Conservation (phyloP, 495 filamentous ascomycete species). For the Talaromyces proteolyticus region DNA sequence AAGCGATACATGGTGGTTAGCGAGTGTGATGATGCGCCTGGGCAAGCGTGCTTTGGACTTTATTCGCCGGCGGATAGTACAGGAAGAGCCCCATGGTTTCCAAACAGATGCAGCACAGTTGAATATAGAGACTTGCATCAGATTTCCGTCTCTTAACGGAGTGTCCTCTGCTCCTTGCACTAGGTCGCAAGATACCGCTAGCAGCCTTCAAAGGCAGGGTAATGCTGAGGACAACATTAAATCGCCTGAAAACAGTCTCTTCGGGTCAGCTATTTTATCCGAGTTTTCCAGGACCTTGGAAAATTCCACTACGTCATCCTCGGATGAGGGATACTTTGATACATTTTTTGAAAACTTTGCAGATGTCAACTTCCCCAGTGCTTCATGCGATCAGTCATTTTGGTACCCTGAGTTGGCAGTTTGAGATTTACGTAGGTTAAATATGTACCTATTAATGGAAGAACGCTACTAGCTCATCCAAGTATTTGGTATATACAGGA, state of each 20-base stretch:
- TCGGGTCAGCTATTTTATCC: conserved; percentile 1
- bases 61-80: neutral
- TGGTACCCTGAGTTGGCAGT: conserved; percentile 2
- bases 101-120: too few relatives aligned
- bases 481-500: too few relatives aligned
- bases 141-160: too few relatives aligned
- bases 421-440: too few relatives aligned
- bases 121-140: too few relatives aligned
- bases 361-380: conserved; percentile 16
- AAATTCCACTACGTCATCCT: neutral
- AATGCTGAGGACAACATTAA: too few relatives aligned
- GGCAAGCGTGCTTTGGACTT: conserved; percentile 13
- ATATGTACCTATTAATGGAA: too few relatives aligned
- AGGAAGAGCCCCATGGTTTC: neutral
- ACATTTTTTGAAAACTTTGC: conserved; percentile 15
- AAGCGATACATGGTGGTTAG: conserved; percentile 17
- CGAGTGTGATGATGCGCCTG: conserved; percentile 18
- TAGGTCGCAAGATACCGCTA: too few relatives aligned
- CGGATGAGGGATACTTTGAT: conserved; percentile 10
- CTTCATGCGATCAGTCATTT: conserved; percentile 9
- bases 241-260: neutral
- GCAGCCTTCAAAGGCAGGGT: too few relatives aligned
- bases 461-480: too few relatives aligned
- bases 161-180: too few relatives aligned
- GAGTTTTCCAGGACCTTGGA: conserved; percentile 6